Evolutionary conservation across 2,329 filamentous ascomycete genomes (phyloP), one percentile per base, ranked within the genome.

Genomic region (Ramichloridium luteum): DNA sequence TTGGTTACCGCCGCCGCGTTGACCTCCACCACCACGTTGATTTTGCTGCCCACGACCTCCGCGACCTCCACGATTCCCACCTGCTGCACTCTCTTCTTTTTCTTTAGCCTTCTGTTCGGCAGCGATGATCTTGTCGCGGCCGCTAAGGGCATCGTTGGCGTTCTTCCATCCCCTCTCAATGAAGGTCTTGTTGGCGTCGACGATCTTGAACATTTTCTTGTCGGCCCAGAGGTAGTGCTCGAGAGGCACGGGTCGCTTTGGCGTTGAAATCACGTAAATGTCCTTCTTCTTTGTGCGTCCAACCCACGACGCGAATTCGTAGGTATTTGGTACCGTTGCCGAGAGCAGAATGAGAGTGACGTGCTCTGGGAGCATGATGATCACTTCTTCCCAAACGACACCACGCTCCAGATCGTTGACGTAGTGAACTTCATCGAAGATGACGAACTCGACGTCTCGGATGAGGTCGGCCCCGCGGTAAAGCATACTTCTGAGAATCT

Each of bases 331-430:
- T 1, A 98, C 90, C 1, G 90, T 98, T 1, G 90, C 90, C 4
- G 90, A 98, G 3, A 98, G 70, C 2, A 96, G 65, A 45, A 98
- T 98, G 13, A 98, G 69, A 2, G 90, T 93, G 23, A 98, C 84
- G 59, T 98, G 90, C 54, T 93, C 86, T 0, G 90, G 90, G 34
- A 98, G 68, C 90, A 98, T 96, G 50, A 98, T 98, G 51, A 98
- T 98, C 48, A 98, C 90, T 58, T 98, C 90, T 58, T 98, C 90
- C 90, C 90, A 98, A 0, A 98, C 90, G 4, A 98, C 90, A 50
- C 90, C 90, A 59, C 90, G 74, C 56, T 96, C 90, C 15, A 80
- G 70, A 54, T 98, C 90, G 52, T 96, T 98, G 43, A 98, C 88
- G 53, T 98, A 98, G 59, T 98, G 90, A 2, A 98, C 90, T 58